These are phyloP conservation scores for Erythrobasidium hasegawianum DNA, from an alignment of 1,284 basidiomycete genomes.

Conservation along the genomic window DNA sequence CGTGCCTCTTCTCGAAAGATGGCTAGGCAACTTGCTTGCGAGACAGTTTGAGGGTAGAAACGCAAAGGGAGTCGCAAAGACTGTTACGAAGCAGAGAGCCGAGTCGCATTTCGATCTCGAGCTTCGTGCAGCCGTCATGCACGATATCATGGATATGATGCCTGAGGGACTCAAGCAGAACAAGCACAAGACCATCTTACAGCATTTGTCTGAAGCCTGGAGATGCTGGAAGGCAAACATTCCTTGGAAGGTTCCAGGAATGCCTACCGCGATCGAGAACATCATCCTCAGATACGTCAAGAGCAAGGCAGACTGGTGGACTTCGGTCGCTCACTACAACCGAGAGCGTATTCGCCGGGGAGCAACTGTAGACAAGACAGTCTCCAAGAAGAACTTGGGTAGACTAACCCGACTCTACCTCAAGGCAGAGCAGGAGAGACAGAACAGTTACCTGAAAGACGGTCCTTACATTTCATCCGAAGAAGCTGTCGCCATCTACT, in stretches of 20 bases:
- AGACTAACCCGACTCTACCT: constrained; percentile 69
- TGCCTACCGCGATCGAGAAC: constrained; percentile 98
- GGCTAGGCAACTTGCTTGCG: constrained; percentile 95
- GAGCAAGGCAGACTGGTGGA: constrained; percentile 99
- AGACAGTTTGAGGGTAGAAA: constrained; percentile 96
- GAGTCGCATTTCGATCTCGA: constrained; percentile 99
- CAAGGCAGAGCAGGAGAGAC: constrained; percentile 95
- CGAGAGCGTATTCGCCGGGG: constrained; percentile 69
- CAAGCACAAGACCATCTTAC: constrained; percentile 97
- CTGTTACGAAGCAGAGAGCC: constrained; percentile 97
- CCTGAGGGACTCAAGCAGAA: constrained; percentile 98
- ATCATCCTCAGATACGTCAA: constrained; percentile 99
- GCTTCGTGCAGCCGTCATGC: constrained; percentile 97
- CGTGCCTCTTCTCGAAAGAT: constrained; percentile 92
- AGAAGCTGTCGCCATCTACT: constrained; percentile 95
- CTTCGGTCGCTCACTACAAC: constrained; percentile 69
- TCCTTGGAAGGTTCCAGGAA: constrained; percentile 94
- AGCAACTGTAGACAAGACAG: constrained; percentile 98
- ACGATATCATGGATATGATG: constrained; percentile 94
- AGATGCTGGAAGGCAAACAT: constrained; percentile 99
- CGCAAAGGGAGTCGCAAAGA: constrained; percentile 65
- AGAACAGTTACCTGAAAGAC: constrained; percentile 95
- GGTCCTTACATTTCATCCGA: constrained; percentile 95
- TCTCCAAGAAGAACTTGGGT: constrained; percentile 83
- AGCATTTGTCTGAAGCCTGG: constrained; percentile 97